Conservation (phyloP, 2,329 filamentous ascomycete species). For the Trichophyton mentagrophytes region DNA sequence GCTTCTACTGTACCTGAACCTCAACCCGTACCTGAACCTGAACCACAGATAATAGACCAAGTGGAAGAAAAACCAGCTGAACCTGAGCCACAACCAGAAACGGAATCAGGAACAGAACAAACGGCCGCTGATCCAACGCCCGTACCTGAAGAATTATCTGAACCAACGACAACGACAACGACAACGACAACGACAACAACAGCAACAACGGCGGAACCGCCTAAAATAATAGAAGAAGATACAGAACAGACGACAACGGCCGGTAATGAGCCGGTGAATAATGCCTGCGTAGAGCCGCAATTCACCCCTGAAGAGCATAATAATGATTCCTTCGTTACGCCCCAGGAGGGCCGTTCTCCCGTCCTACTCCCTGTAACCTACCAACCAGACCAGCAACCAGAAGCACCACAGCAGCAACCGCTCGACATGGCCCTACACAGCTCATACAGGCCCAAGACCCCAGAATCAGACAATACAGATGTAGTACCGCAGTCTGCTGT, state of each 20-base stretch:
- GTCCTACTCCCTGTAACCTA: neutral
- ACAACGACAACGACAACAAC: neutral
- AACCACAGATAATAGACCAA: too few species aligned
- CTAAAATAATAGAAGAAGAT: too few species aligned
- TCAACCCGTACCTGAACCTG: too few species aligned
- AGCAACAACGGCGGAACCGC: too few species aligned
- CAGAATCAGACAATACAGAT: slow-evolving; percentile 25
- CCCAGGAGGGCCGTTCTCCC: slow-evolving; percentile 13
- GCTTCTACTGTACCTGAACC: too few species aligned
- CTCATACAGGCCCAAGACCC: slow-evolving; percentile 1
- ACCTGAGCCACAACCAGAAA: neutral
- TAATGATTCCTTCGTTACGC: slow-evolving; percentile 13
- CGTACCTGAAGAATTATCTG: neutral
- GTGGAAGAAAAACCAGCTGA: too few species aligned
- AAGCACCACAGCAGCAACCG: neutral
- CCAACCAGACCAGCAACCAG: neutral
- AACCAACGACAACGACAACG: neutral
- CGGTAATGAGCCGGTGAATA: neutral
- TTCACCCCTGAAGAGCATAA: slow-evolving; percentile 4
- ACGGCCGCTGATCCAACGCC: neutral
- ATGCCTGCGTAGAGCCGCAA: neutral
- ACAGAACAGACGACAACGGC: neutral
- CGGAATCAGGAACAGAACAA: neutral
- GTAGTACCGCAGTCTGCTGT: slow-evolving; percentile 46
- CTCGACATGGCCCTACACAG: neutral